phyloP scores from a whole-genome alignment of 768 basidiomycete genomes.

The Suillus plorans region DNA sequence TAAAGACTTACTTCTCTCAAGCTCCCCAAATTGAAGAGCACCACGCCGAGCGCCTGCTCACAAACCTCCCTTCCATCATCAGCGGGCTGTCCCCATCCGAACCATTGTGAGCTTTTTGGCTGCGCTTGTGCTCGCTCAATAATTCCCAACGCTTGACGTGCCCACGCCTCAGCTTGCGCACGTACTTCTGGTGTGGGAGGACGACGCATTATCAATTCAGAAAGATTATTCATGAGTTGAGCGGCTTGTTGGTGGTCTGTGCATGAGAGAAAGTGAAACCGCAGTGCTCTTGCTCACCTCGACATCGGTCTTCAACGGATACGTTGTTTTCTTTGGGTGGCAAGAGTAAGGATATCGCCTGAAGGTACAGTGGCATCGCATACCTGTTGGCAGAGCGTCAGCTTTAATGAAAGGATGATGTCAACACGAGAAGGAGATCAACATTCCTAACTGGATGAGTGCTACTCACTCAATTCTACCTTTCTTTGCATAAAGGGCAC shows the following conservation, averaged over 20 bases:
- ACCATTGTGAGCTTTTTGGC: slow-evolving; percentile 12
- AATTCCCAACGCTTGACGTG: slow-evolving; percentile 44
- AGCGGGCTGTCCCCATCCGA: slow-evolving; percentile 13
- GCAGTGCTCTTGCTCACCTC: slow-evolving; percentile 41
- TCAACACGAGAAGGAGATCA: not conserved
- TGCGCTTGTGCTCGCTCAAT: slow-evolving; percentile 27
- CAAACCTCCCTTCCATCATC: slow-evolving; percentile 41
- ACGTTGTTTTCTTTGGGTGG: slow-evolving; percentile 35
- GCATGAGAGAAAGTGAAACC: not conserved
- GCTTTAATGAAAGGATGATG: not conserved
- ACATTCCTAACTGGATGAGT: not conserved
- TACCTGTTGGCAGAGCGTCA: slow-evolving; percentile 38
- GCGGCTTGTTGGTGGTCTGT: slow-evolving; percentile 30
- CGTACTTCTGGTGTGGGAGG: slow-evolving; percentile 36
- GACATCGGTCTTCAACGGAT: slow-evolving; percentile 51
- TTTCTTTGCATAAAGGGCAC: slow-evolving; percentile 53
- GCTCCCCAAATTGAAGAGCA: slow-evolving; percentile 62
- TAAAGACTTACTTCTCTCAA: slow-evolving; percentile 41
- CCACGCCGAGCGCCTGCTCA: slow-evolving; percentile 54
- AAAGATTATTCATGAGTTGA: slow-evolving; percentile 50
- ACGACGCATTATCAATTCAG: slow-evolving; percentile 39
- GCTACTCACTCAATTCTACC: slow-evolving; percentile 46
- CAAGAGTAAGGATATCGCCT: slow-evolving; percentile 61
- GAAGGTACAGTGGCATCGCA: slow-evolving; percentile 64
- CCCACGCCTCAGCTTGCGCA: slow-evolving; percentile 60